Conservation (phyloP, 352 stramenopile species). For the Pythium utonaiense region DNA sequence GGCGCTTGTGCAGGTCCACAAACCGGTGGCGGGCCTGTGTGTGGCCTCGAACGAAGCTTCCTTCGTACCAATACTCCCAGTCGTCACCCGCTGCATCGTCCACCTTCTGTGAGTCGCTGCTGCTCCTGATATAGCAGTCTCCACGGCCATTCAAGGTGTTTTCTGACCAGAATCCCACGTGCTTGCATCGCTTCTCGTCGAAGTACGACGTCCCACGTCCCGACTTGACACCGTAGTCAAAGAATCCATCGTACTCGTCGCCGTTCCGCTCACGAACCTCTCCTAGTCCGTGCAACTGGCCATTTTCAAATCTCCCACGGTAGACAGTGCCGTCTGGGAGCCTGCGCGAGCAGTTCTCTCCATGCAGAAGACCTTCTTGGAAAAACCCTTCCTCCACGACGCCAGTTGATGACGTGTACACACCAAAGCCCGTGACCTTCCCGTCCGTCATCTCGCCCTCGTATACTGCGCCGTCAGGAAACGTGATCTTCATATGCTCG, state of each 20-base stretch:
- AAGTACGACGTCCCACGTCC: slow-evolving; percentile 42
- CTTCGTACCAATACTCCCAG: slow-evolving; percentile 76
- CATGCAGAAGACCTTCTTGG: slow-evolving; percentile 51
- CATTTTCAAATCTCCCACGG: slow-evolving; percentile 43
- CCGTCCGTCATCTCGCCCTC: slow-evolving; percentile 66
- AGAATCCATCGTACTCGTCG: slow-evolving; percentile 61
- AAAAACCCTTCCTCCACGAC: slow-evolving; percentile 67
- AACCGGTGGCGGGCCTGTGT: slow-evolving; percentile 54
- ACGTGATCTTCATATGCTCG: slow-evolving; percentile 40
- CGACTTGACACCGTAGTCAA: slow-evolving; percentile 44
- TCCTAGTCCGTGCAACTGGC: slow-evolving; percentile 44
- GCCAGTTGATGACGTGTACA: slow-evolving; percentile 57
- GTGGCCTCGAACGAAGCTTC: slow-evolving; percentile 55
- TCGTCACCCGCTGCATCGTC: too few relatives aligned
- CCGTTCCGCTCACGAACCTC: slow-evolving; percentile 36
- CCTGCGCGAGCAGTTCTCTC: slow-evolving; percentile 34
- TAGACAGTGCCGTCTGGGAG: slow-evolving; percentile 48
- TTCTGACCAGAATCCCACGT: slow-evolving; percentile 66
- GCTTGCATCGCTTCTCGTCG: slow-evolving; percentile 31
- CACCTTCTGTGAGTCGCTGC: too few relatives aligned
- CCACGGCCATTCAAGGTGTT: slow-evolving; percentile 57
- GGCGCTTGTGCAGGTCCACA: slow-evolving; percentile 37
- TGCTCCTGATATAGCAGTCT: slow-evolving; percentile 45
- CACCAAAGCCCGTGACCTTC: slow-evolving; percentile 44
- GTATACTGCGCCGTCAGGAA: slow-evolving; percentile 61